Base-by-base conservation (phyloP, 257 asterid genomes). In the Primulina huaijiensis region DNA sequence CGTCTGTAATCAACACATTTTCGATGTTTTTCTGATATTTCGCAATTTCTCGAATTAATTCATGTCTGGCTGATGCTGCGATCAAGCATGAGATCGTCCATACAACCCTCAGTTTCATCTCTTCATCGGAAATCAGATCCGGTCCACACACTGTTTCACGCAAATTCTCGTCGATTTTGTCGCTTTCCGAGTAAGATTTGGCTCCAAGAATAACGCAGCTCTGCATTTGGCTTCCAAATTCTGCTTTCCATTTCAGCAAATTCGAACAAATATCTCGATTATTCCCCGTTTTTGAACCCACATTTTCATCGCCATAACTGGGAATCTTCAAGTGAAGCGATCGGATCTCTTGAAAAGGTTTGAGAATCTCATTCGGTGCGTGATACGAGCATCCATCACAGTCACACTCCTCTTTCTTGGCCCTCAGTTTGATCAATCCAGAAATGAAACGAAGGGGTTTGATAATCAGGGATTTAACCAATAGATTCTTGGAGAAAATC, bases 1-100 rank as follows among this genome's bases (percentile, higher is more conserved):
- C 90, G 10, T 90, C 94, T 0, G 82, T 72, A 2, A 88, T 82
- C 67, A 55, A 83, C n/a, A 88, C 81, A 0, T 68, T 73, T 5
- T 80, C 76, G 0, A 88, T 38, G 65, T 31, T 62, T 33, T 69
- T 59, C 60, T 57, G 71, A 14, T 72, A 74, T n/a, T 55, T 76
- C 23, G 85, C 72, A 0, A 79, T 75, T 6, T 82, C 82, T 65
- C 74, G 82, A 1, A 88, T 46, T 74, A 90, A 25, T 12, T 69
- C 71, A 72, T 86, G 89, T 76, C 96, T 79, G 4, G 96, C 84
- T 0, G 94, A 81, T 0, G 96, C 92, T 0, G 94, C 94, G 1
- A 90, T 81, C 67, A 90, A 60, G 19, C 92, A 85, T 40, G 94
- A 83, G 7, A 90, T 79, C 34, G 88, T 85, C 97, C 95, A 88